Evolutionary conservation across 805 yeast genomes (phyloP), one percentile per base, ranked within the genome.

Genomic region (Kazachstania taianensis): DNA sequence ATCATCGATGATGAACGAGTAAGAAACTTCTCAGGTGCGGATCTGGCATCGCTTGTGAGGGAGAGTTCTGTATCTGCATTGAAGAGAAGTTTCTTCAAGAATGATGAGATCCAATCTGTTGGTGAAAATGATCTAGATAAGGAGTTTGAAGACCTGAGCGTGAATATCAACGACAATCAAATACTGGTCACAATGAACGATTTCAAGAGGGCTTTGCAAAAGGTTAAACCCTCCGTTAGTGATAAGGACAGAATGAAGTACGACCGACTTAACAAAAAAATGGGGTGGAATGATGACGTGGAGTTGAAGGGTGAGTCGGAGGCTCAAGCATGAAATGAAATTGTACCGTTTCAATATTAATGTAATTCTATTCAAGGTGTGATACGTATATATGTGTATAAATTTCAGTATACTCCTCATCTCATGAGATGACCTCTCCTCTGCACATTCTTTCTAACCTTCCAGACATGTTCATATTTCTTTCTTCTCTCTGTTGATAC

Each of bases 11-110:
- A 85, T 57, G 79, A 73, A 42, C 71, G 87, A 47, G 81, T 95
- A 61, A 69, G 83, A 42, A 89, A 85, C 61, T 92, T 84, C 55
- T 81, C 94, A 3, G 98, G 98, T 54, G 98, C 98, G 0, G 98
- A 92, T 66, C 67, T 92, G 38, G 85, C 94, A 1, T 85, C 96
- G 3, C 62, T 92, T 39, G 89, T 83, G 2, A 70, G 96, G 50
- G 97, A 92, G 53, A 94, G 97, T n/a, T 86, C 94, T 46, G 92
- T 86, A 5, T 62, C 73, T 35, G 94, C 96, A 1, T 67, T 87
- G 56, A 81, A 85, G 55, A 75, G 77, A 56, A 77, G 71, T 48
- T 78, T 81, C 44, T 81, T 81, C 57, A 59, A 61, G 8, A 57
- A 58, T 5, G 73, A 71, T 30, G 63, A 65, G 41, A 48, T 64